phyloP scores from a whole-genome alignment of 768 basidiomycete species.

The Hebeloma cylindrosporum region DNA sequence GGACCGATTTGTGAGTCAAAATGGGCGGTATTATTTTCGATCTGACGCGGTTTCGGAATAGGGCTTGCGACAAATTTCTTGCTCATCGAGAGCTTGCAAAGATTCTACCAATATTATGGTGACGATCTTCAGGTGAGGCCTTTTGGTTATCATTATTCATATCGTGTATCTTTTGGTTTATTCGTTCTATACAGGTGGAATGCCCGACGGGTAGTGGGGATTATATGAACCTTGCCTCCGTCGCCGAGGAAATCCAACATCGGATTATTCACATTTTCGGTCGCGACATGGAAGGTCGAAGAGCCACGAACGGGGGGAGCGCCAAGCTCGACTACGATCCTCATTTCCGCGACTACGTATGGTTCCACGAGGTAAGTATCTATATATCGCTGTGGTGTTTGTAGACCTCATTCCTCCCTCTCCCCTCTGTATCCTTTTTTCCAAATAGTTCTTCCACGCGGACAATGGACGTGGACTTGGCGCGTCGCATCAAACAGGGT shows the following conservation, averaged over 20 bases:
- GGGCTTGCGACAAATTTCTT: constrained; percentile 98
- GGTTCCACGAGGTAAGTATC: constrained; percentile 82
- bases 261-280: constrained; percentile 98
- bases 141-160: not conserved
- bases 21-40: not conserved
- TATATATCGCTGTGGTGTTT: not conserved
- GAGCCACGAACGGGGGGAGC: constrained; percentile 92
- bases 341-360: constrained; percentile 94
- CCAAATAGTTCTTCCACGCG: constrained; percentile 96
- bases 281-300: constrained; percentile 80
- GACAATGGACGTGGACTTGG: constrained; percentile 92
- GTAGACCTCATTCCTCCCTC: not conserved
- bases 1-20: constrained; percentile 74
- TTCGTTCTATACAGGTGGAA: constrained; percentile 55
- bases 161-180: constrained; percentile 2
- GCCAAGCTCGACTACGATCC: constrained; percentile 87
- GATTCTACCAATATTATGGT: constrained; percentile 98
- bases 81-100: constrained; percentile 92
- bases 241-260: constrained; percentile 98
- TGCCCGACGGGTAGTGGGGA: constrained; percentile 98
- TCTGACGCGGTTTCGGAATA: constrained; percentile 22
- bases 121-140: constrained; percentile 68
- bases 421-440: constrained; percentile 61
- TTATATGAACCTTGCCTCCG: constrained; percentile 91
- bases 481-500: constrained; percentile 98